Evolutionary conservation across 805 yeast genomes (phyloP), one percentile per base, ranked within the genome.

Genomic region (Myxozyma vanderwaltii): DNA sequence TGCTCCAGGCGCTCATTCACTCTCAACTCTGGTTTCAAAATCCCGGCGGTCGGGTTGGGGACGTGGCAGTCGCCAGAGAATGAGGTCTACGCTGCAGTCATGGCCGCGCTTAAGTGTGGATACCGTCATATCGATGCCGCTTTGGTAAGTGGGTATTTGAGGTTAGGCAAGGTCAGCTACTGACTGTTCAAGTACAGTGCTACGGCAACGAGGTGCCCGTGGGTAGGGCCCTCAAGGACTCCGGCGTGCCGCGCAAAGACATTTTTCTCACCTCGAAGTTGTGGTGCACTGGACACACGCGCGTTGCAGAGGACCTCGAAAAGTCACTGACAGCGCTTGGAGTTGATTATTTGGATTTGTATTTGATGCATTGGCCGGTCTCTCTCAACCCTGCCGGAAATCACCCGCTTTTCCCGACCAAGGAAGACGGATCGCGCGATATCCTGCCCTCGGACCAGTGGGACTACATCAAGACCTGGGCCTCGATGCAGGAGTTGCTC

Each of bases 101-200:
- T 48, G 58, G 44, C 51, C 40, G 65, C 95, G 7, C 74, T 85
- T 65, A 68, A 72, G 51, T 77, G 77, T 50, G 92, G 92, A 36
- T 86, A 87, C 76, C 81, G 83, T 65, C 95, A 88, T 72, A 85
- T 89, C 64, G 95, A 88, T 72, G 82, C 90, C 26, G 95, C 96
- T 31, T 82, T 33, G 43, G 64, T 58, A 53, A 13, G 61, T 46
- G 17, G 33, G 6, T 24, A 38, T 8, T 8, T 44, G 35, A 19
- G 19, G 13, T 8, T 33, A 10, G 13, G 13, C 36, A 33, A 33
- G 43, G 8, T 10, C 21, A 15, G 23, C 4, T 44, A 8, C 35
- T 44, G 21, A 26, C 35, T 10, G 47, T 10, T 10, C 24, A 10
- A 7, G 8, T n/a, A 6, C 23, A 56, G 57, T 49, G 39, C 61